Evolutionary conservation across 495 filamentous ascomycete species (phyloP).

Genomic region (Neurospora africana): DNA sequence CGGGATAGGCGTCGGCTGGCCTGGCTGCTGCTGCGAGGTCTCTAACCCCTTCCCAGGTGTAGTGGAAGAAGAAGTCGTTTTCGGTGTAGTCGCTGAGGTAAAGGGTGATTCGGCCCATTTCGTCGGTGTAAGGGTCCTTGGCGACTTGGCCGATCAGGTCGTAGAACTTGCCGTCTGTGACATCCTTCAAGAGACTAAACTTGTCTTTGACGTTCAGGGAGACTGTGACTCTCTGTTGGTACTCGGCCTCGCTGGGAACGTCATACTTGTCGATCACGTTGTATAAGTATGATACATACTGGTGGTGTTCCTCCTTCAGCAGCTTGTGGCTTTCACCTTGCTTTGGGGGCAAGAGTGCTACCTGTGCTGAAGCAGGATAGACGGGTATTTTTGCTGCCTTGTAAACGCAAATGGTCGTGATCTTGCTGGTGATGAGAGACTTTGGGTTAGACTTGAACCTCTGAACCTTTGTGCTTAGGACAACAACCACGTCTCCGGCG

Average conservation of each 20-base stretch:
- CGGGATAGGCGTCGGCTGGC: constrained; percentile 18
- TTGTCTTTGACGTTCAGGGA: constrained; percentile 41
- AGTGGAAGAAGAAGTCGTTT: constrained; percentile 50
- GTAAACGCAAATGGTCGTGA: constrained; percentile 29
- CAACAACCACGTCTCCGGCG: constrained; percentile 31
- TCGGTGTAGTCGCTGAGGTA: constrained; percentile 84
- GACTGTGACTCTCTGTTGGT: constrained; percentile 28
- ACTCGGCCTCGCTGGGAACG: constrained; percentile 35
- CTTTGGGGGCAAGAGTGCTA: constrained; percentile 15
- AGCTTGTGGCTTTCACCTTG: neutral
- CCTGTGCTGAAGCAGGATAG: constrained; percentile 23
- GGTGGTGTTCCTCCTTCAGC: constrained; percentile 17
- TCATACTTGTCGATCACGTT: constrained; percentile 28
- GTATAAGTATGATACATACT: constrained; percentile 33
- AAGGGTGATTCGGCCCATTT: constrained; percentile 43
- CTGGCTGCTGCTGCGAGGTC: constrained; percentile 21
- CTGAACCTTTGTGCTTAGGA: constrained; percentile 28
- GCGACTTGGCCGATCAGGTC: constrained; percentile 72
- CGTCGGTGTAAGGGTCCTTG: constrained; percentile 42
- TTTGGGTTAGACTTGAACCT: constrained; percentile 6
- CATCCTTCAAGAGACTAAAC: constrained; percentile 55
- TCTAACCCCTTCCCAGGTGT: constrained; percentile 34
- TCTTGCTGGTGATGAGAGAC: constrained; percentile 29
- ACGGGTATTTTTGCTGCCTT: constrained; percentile 28
- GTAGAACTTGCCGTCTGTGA: constrained; percentile 45